These are phyloP conservation scores for Penicillium ucsense DNA, from an alignment of 495 filamentous ascomycete species.

Conservation along the genomic window DNA sequence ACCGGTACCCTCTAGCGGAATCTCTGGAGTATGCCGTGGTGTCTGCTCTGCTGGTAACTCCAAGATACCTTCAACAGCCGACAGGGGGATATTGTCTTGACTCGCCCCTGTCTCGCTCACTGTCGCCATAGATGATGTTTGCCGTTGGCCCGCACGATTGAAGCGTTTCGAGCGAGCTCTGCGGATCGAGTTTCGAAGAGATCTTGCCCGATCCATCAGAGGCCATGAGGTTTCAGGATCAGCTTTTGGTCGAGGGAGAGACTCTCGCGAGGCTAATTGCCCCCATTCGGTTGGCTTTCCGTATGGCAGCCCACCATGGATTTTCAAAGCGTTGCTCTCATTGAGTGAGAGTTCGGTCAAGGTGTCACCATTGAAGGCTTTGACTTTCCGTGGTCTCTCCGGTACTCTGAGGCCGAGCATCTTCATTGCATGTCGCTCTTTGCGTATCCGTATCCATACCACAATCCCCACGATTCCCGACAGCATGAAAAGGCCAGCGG, in stretches of 20 bases:
- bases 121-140: slow-evolving; percentile 23
- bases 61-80: slow-evolving; percentile 30
- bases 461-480: slow-evolving; percentile 24
- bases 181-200: slow-evolving; percentile 23
- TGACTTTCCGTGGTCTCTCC: slow-evolving; percentile 12
- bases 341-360: slow-evolving; percentile 28
- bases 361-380: slow-evolving; percentile 22
- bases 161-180: slow-evolving; percentile 22
- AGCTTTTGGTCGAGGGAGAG: slow-evolving; percentile 13
- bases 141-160: slow-evolving; percentile 15
- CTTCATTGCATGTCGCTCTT: slow-evolving; percentile 27
- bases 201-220: slow-evolving; percentile 19
- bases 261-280: slow-evolving; percentile 32
- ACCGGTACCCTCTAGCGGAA: slow-evolving; percentile 14
- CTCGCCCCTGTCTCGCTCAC: slow-evolving; percentile 16
- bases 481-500: slow-evolving; percentile 30
- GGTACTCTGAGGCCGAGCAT: slow-evolving; percentile 18
- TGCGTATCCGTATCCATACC: slow-evolving; percentile 32
- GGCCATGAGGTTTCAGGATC: slow-evolving; percentile 20
- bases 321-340: slow-evolving; percentile 23
- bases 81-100: slow-evolving; percentile 24
- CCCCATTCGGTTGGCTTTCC: slow-evolving; percentile 34
- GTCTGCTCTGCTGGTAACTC: slow-evolving; percentile 34
- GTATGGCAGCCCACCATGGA: slow-evolving; percentile 32
- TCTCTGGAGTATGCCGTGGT: slow-evolving; percentile 34